Evolutionary conservation across 192 early-diverging fungal genomes (phyloP), one percentile per base, ranked within the genome.

Genomic region (Backusella liffmaniae): DNA sequence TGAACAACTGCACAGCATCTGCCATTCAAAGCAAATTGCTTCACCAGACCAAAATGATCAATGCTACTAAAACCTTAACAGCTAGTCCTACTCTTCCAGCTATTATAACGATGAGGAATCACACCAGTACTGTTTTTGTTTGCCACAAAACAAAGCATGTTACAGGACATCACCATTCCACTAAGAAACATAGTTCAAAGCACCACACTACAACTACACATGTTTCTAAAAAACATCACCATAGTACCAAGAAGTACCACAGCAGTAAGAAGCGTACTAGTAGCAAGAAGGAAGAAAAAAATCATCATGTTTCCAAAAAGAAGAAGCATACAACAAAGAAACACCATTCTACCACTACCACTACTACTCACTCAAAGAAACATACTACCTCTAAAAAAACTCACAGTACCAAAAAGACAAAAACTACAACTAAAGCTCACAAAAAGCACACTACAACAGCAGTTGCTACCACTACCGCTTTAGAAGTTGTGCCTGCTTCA

Each of bases 301-400:
- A 44, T 13, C 44, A 18, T 4, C 10, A 13, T 26, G 56, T 29
- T 62, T 73, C 51, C 9, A 73, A 49, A 49, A 49, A 34, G 29
- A 72, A 73, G 51, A 73, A 59, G 3, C 16, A 53, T 32, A 36
- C 8, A 16, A 73, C 72, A 23, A 73, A 62, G 39, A 73, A 73
- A 23, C 21, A 37, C 9, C 67, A 41, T 36, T 16, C 67, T 23
- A 56, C 53, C 23, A 62, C 66, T 13, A 35, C 66, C 3, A 34
- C 66, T 6, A 67, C 35, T 37, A 35, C 21, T n/a, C 36, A 49
- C 44, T 32, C 21, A 65, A 65, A 73, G 39, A 66, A 74, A 41
- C 29, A 66, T 2, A 30, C 56, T 21, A 67, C 73, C 21, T 67
- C 34, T 59, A 67, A 67, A 66, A 49, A 42, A 8, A 21, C 36